phyloP scores from a whole-genome alignment of 345 rosid species.

The Camelina sativa region DNA sequence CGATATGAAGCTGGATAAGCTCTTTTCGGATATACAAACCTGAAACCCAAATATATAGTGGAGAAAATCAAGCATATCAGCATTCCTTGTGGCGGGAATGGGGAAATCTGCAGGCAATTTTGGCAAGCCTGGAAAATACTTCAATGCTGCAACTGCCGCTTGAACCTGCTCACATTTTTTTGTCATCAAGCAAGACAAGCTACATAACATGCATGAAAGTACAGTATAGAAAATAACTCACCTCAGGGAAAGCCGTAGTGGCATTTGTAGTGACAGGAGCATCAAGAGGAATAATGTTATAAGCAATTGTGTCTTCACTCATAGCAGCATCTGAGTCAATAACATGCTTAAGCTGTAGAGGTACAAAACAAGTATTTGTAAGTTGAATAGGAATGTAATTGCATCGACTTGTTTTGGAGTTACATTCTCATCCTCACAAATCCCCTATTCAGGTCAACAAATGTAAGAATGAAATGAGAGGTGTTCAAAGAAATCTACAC shows the following conservation, averaged over 20 bases:
- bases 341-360: constrained; percentile 74
- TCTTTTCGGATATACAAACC: constrained; percentile 54
- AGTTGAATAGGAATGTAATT: constrained; percentile 11
- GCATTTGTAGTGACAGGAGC: constrained; percentile 73
- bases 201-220: constrained; percentile 23
- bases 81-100: constrained; percentile 67
- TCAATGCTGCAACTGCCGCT: constrained; percentile 76
- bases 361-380: constrained; percentile 5
- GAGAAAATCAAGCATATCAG: constrained; percentile 88
- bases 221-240: constrained; percentile 40
- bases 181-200: constrained; percentile 31
- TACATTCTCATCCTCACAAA: constrained; percentile 6
- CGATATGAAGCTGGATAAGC: constrained; percentile 5
- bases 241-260: constrained; percentile 79
- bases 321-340: constrained; percentile 92
- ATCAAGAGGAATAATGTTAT: constrained; percentile 89
- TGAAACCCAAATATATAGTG: constrained; percentile 93
- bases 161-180: constrained; percentile 60
- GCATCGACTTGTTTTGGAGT: constrained; percentile 4
- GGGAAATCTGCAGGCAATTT: constrained; percentile 69
- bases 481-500: constrained; percentile 23
- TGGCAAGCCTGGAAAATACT: constrained; percentile 74
- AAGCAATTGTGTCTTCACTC: constrained; percentile 92
- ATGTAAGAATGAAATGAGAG: constrained; percentile 24
- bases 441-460: not conserved